Evolutionary conservation across 805 yeast species (phyloP).

Genomic region (Nematodospora valgi): DNA sequence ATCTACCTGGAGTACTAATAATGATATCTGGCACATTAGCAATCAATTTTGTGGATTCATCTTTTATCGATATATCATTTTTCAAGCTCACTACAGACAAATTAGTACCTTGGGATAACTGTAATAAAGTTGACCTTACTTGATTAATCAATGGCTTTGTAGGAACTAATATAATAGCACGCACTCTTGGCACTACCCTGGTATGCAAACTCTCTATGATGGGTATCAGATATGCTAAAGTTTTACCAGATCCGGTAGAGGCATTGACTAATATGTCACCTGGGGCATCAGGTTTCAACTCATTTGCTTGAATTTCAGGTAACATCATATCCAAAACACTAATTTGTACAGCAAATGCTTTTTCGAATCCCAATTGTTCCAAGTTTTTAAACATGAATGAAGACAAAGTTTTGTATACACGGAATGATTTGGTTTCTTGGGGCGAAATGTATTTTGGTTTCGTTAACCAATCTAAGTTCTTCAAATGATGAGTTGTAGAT

Average conservation of each 20-base stretch:
- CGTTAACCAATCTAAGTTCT: constrained; percentile 62
- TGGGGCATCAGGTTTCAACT: constrained; percentile 47
- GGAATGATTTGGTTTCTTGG: constrained; percentile 44
- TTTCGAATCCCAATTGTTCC: constrained; percentile 37
- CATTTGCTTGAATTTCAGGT: constrained; percentile 37
- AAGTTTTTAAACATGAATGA: constrained; percentile 46
- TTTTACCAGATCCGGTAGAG: constrained; percentile 96
- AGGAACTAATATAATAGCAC: constrained; percentile 83
- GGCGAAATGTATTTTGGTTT: constrained; percentile 58
- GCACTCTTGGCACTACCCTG: constrained; percentile 65
- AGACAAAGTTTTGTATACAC: constrained; percentile 45
- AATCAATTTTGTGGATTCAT: constrained; percentile 55
- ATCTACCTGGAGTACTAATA: constrained; percentile 74
- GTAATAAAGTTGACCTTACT: constrained; percentile 62
- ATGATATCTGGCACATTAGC: constrained; percentile 60
- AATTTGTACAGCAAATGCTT: constrained; percentile 77
- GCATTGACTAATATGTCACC: constrained; percentile 90
- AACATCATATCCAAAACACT: constrained; percentile 57
- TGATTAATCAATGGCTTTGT: constrained; percentile 85
- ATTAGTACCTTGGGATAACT: constrained; percentile 63
- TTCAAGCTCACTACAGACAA: constrained; percentile 60
- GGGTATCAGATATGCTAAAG: constrained; percentile 93
- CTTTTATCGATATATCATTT: constrained; percentile 51
- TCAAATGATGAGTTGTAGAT: constrained; percentile 22
- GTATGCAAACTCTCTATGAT: constrained; percentile 62